These are phyloP conservation scores for Chaetomium strumarium DNA, from an alignment of 2,329 filamentous ascomycete genomes.

Conservation along the genomic window DNA sequence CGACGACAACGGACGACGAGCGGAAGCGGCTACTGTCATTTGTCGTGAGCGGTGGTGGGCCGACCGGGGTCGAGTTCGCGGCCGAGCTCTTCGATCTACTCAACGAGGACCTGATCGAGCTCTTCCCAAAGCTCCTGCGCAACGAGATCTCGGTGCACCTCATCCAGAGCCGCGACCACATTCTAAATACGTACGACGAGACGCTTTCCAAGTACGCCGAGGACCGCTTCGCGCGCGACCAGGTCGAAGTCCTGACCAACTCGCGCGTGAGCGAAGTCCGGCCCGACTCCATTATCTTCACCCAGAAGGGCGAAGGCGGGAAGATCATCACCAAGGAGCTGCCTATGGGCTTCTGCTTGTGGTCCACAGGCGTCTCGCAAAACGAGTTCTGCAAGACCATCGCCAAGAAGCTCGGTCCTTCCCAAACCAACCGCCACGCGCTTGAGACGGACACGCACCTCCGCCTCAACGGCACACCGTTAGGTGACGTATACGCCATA, in stretches of 20 bases:
- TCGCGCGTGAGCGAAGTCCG: conserved; percentile 86
- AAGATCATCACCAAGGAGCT: conserved; percentile 81
- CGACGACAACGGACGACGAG: conserved; percentile 84
- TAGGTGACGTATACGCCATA: conserved; percentile 94
- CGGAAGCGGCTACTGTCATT: conserved; percentile 84
- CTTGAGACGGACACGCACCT: conserved; percentile 93
- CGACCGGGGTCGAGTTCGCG: conserved; percentile 95
- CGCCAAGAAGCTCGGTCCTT: conserved; percentile 66
- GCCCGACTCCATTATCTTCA: conserved; percentile 79
- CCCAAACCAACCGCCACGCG: conserved; percentile 83
- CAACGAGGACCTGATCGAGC: conserved; percentile 81
- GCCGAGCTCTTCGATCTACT: conserved; percentile 93
- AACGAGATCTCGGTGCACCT: conserved; percentile 98
- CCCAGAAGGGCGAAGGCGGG: conserved; percentile 70
- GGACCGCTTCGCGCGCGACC: conserved; percentile 81
- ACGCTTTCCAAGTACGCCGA: conserved; percentile 89
- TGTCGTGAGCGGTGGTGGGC: conserved; percentile 90
- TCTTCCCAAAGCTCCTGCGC: conserved; percentile 83
- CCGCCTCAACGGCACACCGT: conserved; percentile 76
- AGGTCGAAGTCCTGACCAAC: conserved; percentile 88
- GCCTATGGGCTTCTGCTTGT: conserved; percentile 91
- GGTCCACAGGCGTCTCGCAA: conserved; percentile 93
- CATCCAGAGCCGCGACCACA: conserved; percentile 90
- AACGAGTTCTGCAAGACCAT: conserved; percentile 73
- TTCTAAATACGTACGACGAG: conserved; percentile 97